Evolutionary conservation across 192 early-diverging fungal genomes (phyloP), one percentile per base, ranked within the genome.

Genomic region (Backusella sp.): DNA sequence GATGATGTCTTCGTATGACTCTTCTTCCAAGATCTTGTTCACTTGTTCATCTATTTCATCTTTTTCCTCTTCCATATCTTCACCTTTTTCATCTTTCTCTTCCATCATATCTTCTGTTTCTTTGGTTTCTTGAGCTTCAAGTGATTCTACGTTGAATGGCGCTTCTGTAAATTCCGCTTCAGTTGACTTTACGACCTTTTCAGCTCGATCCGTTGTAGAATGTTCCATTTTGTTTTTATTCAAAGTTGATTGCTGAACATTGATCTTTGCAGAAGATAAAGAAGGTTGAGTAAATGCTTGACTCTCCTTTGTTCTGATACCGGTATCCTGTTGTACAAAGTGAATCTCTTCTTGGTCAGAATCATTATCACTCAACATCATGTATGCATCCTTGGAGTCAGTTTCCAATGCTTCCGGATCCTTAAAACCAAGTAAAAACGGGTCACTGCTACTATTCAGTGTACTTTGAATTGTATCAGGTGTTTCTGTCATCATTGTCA

Each of bases 311-410:
- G 15, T 52, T 35, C 35, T n/a, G 7, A n/a, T 21, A 36, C 6
- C 21, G 8, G 5, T 7, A 35, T 68, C 17, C 35, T 19, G 17
- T 21, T 68, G 15, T 34, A n/a, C 32, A 68, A 36, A 35, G 12
- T 68, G 32, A 68, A 71, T 41, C 6, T 78, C 75, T 28, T 70
- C 36, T 19, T 81, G 66, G 11, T 80, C 52, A 34, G 73, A 34
- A 17, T 76, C 68, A 69, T 26, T 36, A n/a, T 69, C n/a, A 23
- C n/a, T 9, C 23, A 69, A 23, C n/a, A 34, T 1, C 46, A 49
- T n/a, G 12, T 66, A 66, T 36, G 66, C 19, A 32, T 68, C 35
- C 4, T 68, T 68, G 12, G 14, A 28, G 26, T 72, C 44, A 23
- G 23, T 7, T 19, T n/a, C 17, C 42, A 52, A 53, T 17, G 37